phyloP scores from a whole-genome alignment of 768 basidiomycete genomes.

The Cyathus striatus region DNA sequence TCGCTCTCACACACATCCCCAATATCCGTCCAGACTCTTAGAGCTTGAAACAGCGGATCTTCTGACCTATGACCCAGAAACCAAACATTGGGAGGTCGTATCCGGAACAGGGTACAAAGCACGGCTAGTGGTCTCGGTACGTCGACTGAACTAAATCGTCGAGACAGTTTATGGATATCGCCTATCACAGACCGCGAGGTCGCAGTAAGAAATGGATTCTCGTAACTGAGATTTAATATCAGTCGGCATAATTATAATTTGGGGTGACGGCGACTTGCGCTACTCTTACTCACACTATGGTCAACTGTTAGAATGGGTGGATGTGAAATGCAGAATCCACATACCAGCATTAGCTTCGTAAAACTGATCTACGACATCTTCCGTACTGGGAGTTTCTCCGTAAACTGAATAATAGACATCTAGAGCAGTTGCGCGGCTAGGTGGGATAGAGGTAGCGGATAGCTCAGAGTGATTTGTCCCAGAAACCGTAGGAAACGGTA shows the following conservation, averaged over 20 bases:
- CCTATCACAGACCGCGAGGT: slow-evolving; percentile 68
- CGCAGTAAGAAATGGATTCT: slow-evolving; percentile 75
- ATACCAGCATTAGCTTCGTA: slow-evolving; percentile 70
- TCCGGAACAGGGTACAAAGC: slow-evolving; percentile 49
- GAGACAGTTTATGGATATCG: slow-evolving; percentile 63
- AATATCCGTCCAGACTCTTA: slow-evolving; percentile 72
- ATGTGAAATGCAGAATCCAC: slow-evolving; percentile 18
- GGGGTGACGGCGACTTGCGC: slow-evolving; percentile 1
- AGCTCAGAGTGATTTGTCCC: slow-evolving; percentile 8
- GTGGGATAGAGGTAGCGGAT: slow-evolving; percentile 31
- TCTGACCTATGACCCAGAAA: slow-evolving; percentile 15
- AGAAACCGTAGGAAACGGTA: slow-evolving; percentile 13
- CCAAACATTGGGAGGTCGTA: slow-evolving; percentile 25
- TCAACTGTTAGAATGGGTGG: slow-evolving; percentile 9
- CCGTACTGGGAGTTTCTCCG: slow-evolving; percentile 46
- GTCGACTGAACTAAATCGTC: slow-evolving; percentile 55
- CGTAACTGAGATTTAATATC: slow-evolving; percentile 43
- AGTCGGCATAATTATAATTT: slow-evolving; percentile 7
- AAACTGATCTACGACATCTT: slow-evolving; percentile 51
- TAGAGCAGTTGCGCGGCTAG: slow-evolving; percentile 52
- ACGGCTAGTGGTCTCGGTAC: slow-evolving; percentile 64
- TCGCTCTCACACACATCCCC: slow-evolving; percentile 75
- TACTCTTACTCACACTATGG: slow-evolving; percentile 33
- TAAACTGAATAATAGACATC: slow-evolving; percentile 72
- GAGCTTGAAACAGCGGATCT: slow-evolving; percentile 52